Evolutionary conservation across 2,329 filamentous ascomycete genomes (phyloP).

Genomic region (Clathrospora elynae): DNA sequence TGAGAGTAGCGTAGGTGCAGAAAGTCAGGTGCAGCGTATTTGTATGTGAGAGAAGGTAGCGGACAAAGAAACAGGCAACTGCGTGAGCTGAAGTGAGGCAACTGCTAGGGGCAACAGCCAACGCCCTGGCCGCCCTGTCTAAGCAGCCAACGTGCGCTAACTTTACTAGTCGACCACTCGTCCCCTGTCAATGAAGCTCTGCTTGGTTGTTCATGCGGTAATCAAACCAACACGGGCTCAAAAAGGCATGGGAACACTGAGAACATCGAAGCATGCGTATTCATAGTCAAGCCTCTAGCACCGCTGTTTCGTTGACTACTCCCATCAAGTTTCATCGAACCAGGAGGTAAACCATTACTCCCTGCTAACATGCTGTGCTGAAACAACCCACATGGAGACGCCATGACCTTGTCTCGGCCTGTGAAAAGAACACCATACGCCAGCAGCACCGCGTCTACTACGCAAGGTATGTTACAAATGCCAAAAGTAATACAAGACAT

Average conservation of each 20-base stretch:
- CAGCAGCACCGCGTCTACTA: conserved; percentile 16
- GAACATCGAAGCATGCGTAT: no score
- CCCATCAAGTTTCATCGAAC: conserved; percentile 7
- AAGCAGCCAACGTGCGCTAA: conserved; percentile 12
- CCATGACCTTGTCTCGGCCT: conserved; percentile 3
- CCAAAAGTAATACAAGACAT: conserved; percentile 26
- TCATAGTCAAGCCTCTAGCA: conserved; percentile 8
- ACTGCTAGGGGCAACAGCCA: conserved; percentile 14
- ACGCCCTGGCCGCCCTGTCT: conserved; percentile 18
- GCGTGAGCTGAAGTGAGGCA: conserved; percentile 22
- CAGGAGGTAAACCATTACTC: conserved; percentile 19
- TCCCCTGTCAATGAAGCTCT: conserved; percentile 4
- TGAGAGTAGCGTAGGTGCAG: conserved; percentile 7
- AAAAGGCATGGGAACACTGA: no score
- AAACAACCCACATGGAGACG: conserved; percentile 10
- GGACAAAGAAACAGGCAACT: conserved; percentile 13
- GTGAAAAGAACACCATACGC: conserved; percentile 19
- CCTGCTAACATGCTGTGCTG: conserved; percentile 25
- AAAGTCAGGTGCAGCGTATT: conserved; percentile 8
- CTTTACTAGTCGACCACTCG: conserved; percentile 4
- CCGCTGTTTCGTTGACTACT: conserved; percentile 14
- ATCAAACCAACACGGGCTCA: no score
- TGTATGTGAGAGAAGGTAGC: conserved; percentile 5
- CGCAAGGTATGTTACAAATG: conserved; percentile 28
- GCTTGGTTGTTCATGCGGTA: neutral